Base-by-base conservation (phyloP, 2,329 filamentous ascomycete genomes). In the Diplodia corticola region DNA sequence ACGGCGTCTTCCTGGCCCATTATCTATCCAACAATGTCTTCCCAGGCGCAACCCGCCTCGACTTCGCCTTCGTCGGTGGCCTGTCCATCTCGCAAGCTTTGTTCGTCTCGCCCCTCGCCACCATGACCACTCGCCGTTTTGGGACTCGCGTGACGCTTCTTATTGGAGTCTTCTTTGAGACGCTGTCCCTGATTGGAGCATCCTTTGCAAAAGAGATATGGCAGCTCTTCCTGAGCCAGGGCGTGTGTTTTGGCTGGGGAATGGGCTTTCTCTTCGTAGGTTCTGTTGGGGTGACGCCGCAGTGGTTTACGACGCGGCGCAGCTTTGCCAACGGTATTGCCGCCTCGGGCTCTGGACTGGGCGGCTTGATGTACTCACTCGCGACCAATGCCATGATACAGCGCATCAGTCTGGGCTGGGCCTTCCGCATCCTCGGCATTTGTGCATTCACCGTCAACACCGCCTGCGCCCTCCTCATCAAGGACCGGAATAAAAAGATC, bases 51-150 rank as follows among this genome's bases (percentile, higher is more conserved):
- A 87, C 85, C 0, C 78, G 85, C 2, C 83, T 93, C 1, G 83
- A 88, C 5, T 93, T 89, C 76, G 91, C 91, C 48, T 93, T 94
- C 73, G 84, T 94, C n/a, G 91, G 91, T 30, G 88, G 88, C 0
- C 80, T 91, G 0, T 89, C 86, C 33, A 86, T 91, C 50, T 87
- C 86, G 1, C 83, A 79, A 77, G 89, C 89, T 1, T 81, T 93
- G 67, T 75, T 91, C 7, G 78, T 91, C 30, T 90, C 90, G 0
- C 91, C 91, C 0, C 37, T 92, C 1, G 88, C 86, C 5, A 92
- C 89, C 0, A 75, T 84, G 7, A 84, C 81, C 37, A 87, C 87
- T 0, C 83, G 88, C 1, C 76, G 80, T 10, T 86, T 84, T 67
- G 90, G 90, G 7, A 92, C 89, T 0, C 85, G 84, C 46, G 80